Conservation (phyloP, 2,329 filamentous ascomycete genomes). For the Pseudomassariella vexata region DNA sequence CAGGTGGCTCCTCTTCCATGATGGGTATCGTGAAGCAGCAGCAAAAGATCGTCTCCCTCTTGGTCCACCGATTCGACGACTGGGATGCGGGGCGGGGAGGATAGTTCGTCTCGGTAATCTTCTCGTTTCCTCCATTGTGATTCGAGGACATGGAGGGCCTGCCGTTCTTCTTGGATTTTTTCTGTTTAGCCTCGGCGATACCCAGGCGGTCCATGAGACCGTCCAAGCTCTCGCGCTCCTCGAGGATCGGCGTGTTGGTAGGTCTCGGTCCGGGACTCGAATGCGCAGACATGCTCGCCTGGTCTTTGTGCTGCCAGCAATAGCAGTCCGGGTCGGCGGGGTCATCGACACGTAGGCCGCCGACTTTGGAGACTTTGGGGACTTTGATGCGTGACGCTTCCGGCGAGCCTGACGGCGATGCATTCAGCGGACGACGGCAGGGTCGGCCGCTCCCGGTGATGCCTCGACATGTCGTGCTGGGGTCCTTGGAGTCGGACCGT, state of each 20-base stretch:
- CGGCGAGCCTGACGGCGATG: conserved; percentile 29
- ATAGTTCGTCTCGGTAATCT: conserved; percentile 14
- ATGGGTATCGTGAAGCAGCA: conserved; percentile 48
- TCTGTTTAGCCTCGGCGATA: conserved; percentile 58
- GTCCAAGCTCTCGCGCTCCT: conserved; percentile 74
- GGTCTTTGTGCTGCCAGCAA: conserved; percentile 94
- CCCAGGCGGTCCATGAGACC: conserved; percentile 77
- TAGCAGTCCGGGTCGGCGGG: conserved; percentile 60
- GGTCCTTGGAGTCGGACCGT: conserved; percentile 80
- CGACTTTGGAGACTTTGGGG: conserved; percentile 20
- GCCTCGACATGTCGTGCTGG: conserved; percentile 79
- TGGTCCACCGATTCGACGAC: conserved; percentile 17
- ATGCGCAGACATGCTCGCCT: conserved; percentile 51
- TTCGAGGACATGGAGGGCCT: no score
- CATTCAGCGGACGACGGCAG: conserved; percentile 67
- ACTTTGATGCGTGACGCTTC: conserved; percentile 16
- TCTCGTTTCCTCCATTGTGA: conserved; percentile 9
- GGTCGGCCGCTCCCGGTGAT: conserved; percentile 77
- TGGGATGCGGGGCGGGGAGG: conserved; percentile 10
- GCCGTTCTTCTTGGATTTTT: conserved; percentile 18
- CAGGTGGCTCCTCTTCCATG: conserved; percentile 33
- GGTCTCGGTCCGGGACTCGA: conserved; percentile 39
- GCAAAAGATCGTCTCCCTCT: conserved; percentile 35
- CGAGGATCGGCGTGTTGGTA: conserved; percentile 47
- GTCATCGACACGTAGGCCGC: conserved; percentile 36